Evolutionary conservation across 2,329 filamentous ascomycete genomes (phyloP).

Genomic region (Pezicula radicicola): DNA sequence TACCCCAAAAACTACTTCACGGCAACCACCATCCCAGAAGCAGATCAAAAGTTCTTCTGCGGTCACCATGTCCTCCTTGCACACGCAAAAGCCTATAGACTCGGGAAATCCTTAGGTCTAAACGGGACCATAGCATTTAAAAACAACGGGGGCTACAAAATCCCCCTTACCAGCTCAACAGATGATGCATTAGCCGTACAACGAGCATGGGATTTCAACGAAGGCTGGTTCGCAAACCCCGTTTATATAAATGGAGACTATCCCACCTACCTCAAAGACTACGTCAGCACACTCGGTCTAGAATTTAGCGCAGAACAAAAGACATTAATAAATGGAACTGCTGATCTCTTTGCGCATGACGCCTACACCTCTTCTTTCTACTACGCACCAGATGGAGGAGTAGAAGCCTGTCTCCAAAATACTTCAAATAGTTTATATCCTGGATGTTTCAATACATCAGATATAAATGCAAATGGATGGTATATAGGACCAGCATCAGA

Average conservation of each 20-base stretch:
- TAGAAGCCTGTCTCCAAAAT: constrained; percentile 33
- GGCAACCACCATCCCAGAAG: constrained; percentile 30
- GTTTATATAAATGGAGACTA: constrained; percentile 50
- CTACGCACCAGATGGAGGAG: constrained; percentile 35
- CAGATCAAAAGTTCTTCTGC: constrained; percentile 35
- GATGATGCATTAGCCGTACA: constrained; percentile 19
- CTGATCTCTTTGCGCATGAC: constrained; percentile 55
- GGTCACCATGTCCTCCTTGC: constrained; percentile 43
- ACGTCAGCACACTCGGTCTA: constrained; percentile 40
- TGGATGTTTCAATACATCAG: constrained; percentile 16
- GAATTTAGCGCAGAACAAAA: constrained; percentile 45
- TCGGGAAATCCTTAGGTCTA: constrained; percentile 49
- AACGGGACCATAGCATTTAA: constrained; percentile 44
- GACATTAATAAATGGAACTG: constrained; percentile 44
- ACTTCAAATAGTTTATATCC: constrained; percentile 16
- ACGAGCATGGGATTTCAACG: constrained; percentile 33
- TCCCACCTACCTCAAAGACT: constrained; percentile 42
- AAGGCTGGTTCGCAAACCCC: constrained; percentile 49
- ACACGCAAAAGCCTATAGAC: constrained; percentile 45
- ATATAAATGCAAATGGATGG: constrained; percentile 11
- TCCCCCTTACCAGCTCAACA: constrained; percentile 36
- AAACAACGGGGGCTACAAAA: constrained; percentile 42
- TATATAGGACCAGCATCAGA: constrained; percentile 20
- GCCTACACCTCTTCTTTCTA: constrained; percentile 55
- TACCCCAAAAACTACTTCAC: constrained; percentile 33